phyloP scores from a whole-genome alignment of 1,139 yeast genomes.

The Candida labiduridarum region DNA sequence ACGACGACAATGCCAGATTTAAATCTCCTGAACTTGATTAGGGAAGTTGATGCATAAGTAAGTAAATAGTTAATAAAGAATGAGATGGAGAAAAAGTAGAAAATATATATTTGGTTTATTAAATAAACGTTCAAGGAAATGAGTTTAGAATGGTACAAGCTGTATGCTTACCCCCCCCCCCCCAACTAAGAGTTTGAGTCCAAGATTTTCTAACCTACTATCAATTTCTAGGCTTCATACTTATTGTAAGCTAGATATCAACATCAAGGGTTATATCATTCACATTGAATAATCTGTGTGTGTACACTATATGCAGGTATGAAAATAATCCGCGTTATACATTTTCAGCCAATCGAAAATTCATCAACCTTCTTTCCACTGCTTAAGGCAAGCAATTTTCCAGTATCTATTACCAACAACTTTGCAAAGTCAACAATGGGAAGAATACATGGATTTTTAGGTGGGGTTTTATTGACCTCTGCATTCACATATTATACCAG shows the following conservation, averaged over 20 bases:
- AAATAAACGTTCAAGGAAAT: too few relatives aligned
- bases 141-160: too few relatives aligned
- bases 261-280: too few relatives aligned
- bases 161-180: too few relatives aligned
- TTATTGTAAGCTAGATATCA: neutral
- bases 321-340: neutral
- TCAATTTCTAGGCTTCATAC: too few relatives aligned
- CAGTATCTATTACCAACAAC: neutral
- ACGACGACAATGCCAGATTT: constrained; percentile 37
- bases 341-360: constrained; percentile 1
- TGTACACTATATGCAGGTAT: neutral
- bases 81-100: neutral
- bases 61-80: neutral
- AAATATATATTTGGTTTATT: neutral
- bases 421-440: constrained; percentile 37
- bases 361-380: neutral
- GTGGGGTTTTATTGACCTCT: constrained; percentile 67
- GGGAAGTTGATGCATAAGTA: neutral
- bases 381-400: too few relatives aligned
- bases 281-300: neutral
- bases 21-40: constrained; percentile 13
- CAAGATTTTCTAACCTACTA: too few relatives aligned
- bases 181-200: too few relatives aligned
- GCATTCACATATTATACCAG: constrained; percentile 68
- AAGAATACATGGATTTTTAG: constrained; percentile 70